Evolutionary conservation across 345 rosid species (phyloP).

Genomic region (Lagerstroemia speciosa): DNA sequence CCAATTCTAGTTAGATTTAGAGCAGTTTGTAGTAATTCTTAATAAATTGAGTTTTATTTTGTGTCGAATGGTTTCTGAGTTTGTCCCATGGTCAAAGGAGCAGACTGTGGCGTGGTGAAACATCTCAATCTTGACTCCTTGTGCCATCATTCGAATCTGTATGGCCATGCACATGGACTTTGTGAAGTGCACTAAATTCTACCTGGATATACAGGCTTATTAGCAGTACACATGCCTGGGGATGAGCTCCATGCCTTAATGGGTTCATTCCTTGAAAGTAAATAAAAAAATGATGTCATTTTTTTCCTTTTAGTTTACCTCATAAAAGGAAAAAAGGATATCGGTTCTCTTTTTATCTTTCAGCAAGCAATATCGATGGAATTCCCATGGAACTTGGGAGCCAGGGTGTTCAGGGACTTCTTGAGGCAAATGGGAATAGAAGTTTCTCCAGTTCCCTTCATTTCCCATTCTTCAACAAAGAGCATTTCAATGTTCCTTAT

Average conservation of each 20-base stretch:
- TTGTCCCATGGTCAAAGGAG: too few species aligned
- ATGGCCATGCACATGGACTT: too few species aligned
- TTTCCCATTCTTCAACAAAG: conserved; percentile 29
- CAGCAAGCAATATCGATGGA: conserved; percentile 30
- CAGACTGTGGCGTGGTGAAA: neutral
- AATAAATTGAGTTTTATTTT: too few species aligned
- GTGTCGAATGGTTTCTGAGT: too few species aligned
- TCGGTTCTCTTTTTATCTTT: neutral
- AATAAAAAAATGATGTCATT: neutral
- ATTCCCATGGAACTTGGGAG: conserved; percentile 40
- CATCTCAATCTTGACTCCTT: neutral
- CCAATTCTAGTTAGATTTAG: too few species aligned
- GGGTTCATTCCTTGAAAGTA: too few species aligned
- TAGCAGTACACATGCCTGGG: too few species aligned
- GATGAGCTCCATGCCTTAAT: too few species aligned
- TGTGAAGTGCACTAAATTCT: too few species aligned
- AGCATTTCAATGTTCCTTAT: conserved; percentile 34
- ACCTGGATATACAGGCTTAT: too few species aligned
- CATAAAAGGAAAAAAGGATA: neutral
- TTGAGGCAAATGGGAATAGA: conserved; percentile 37
- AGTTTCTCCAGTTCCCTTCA: conserved; percentile 31
- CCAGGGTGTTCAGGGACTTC: conserved; percentile 32
- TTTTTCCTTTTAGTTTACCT: neutral
- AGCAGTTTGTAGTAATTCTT: too few species aligned
- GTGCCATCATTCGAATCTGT: neutral